Evolutionary conservation across 768 basidiomycete species (phyloP).

Genomic region (Calocybe cyanea): DNA sequence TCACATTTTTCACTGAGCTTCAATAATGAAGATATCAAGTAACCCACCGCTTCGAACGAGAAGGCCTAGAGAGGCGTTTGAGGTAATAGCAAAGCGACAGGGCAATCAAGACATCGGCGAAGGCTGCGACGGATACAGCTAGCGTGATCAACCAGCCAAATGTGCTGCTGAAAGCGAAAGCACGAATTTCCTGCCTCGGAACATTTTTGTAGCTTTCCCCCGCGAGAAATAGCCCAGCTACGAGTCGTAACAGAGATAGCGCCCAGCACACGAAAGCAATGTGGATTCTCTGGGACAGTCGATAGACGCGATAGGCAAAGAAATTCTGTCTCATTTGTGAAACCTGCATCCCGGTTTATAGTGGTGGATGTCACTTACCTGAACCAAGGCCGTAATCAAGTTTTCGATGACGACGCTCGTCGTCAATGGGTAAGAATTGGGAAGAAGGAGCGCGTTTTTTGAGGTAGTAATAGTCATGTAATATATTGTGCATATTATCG

Average conservation of each 20-base stretch:
- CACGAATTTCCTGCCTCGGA: conserved; percentile 17
- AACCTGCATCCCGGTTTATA: neutral
- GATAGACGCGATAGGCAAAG: conserved; percentile 22
- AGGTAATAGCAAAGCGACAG: conserved; percentile 19
- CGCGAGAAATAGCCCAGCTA: conserved; percentile 15
- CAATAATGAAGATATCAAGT: conserved; percentile 6
- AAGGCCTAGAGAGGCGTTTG: conserved; percentile 4
- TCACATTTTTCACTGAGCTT: neutral
- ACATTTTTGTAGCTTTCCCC: conserved; percentile 20
- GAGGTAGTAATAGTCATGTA: conserved; percentile 13
- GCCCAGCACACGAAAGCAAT: conserved; percentile 15
- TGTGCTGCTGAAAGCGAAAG: conserved; percentile 13
- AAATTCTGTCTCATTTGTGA: conserved; percentile 13
- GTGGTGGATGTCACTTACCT: conserved; percentile 7
- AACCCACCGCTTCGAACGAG: conserved; percentile 9
- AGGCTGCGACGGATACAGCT: conserved; percentile 17
- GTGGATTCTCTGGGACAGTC: conserved; percentile 14
- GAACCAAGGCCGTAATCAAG: conserved; percentile 18
- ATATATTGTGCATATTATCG: conserved; percentile 16
- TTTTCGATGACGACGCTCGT: conserved; percentile 16
- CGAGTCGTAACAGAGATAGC: conserved; percentile 18
- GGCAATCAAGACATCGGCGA: conserved; percentile 22
- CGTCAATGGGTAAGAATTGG: conserved; percentile 20
- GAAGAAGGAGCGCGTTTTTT: neutral
- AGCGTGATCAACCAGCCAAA: conserved; percentile 24